Evolutionary conservation across 768 basidiomycete species (phyloP), one percentile per base, ranked within the genome.

Genomic region (Candolleomyces efflorescens): DNA sequence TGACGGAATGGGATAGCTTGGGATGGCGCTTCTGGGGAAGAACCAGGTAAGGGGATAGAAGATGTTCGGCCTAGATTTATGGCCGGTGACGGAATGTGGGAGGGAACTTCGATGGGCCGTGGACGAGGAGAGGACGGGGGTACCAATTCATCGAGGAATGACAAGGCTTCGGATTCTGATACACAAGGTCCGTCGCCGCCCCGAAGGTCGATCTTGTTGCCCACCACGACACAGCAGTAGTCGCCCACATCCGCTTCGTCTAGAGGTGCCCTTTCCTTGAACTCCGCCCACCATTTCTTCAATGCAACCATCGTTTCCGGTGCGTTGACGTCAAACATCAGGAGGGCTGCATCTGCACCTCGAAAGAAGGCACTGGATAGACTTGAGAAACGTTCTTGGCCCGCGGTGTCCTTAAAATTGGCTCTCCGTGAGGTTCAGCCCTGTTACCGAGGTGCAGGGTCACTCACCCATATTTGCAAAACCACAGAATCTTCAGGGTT

Each of bases 301-400:
- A 94, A 74, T 0, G 80, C 77, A 0, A 71, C 59, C 60, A 92
- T 77, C 9, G 87, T 83, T 45, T 83, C 76, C 0, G 84, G 83
- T 3, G 80, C 67, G 62, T 86, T 90, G 27, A 89, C 87, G 65
- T 93, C 90, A 68, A 89, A 94, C 75, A 92, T 82, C 62, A 94
- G 79, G 15, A 94, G 60, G 1, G 81, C 90, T 0, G 91, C 92
- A 64, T 93, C 90, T 2, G 91, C 89, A 1, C 89, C 89, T 5
- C 92, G 82, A 63, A 92, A 94, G 72, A 94, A 94, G 0, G 92
- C 90, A 0, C 82, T 76, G 0, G 91, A 90, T 17, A 94, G 79
- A 41, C 82, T 86, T 1, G 90, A 90, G 73, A 94, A 94, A 4
- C 92, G 83, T 65, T 94, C 92, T 68, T 94, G 92, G 2, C 92